phyloP scores from a whole-genome alignment of 129 eudicot genomes.

The Rutidosis leptorrhynchoides region DNA sequence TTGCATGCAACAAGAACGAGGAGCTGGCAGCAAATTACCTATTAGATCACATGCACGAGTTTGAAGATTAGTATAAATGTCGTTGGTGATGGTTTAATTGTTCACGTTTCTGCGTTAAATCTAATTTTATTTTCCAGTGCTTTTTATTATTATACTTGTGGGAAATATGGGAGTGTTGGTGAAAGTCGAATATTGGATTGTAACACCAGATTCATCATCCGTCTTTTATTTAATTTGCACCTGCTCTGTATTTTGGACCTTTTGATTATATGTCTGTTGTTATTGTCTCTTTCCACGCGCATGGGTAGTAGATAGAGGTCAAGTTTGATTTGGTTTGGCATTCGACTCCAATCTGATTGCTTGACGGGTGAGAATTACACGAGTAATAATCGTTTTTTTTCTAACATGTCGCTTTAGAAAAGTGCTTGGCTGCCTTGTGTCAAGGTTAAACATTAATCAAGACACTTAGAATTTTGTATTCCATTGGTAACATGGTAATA shows the following conservation, averaged over 20 bases:
- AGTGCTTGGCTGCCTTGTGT: neutral
- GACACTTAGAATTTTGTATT: too few species aligned
- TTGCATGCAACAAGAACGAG: constrained; percentile 88
- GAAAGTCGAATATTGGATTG: constrained; percentile 23
- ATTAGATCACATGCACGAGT: constrained; percentile 75
- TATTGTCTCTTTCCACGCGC: neutral
- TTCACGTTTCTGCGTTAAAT: constrained; percentile 15
- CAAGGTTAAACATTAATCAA: neutral
- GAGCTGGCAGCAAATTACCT: constrained; percentile 82
- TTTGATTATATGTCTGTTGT: constrained; percentile 1
- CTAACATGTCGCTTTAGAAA: neutral
- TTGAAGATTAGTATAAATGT: constrained; percentile 40
- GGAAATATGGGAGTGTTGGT: constrained; percentile 29
- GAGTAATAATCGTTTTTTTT: neutral
- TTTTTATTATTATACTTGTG: constrained; percentile 45
- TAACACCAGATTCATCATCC: constrained; percentile 31
- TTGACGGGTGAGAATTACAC: neutral
- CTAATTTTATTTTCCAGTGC: constrained; percentile 28
- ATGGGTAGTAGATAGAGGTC: neutral
- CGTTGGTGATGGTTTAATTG: constrained; percentile 26
- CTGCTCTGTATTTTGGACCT: constrained; percentile 27
- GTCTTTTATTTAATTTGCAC: constrained; percentile 28
- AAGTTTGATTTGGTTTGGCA: neutral
- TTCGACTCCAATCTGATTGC: neutral
- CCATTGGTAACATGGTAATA: too few species aligned